Evolutionary conservation across 2,329 filamentous ascomycete species (phyloP).

Genomic region (Thelonectria discophora): DNA sequence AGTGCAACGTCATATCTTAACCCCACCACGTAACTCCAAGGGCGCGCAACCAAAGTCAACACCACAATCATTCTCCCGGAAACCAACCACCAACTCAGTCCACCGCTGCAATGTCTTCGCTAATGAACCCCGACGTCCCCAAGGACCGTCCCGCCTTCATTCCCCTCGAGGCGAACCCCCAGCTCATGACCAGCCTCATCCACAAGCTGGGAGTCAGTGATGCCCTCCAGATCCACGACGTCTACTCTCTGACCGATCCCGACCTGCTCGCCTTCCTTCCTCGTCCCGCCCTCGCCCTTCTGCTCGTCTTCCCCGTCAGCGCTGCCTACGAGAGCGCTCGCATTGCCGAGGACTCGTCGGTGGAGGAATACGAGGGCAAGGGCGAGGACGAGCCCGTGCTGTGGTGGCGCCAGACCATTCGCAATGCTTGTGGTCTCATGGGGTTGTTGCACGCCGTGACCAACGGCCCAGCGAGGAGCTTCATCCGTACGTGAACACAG

Average conservation of each 20-base stretch:
- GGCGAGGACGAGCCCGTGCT: constrained; percentile 79
- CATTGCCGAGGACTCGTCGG: constrained; percentile 73
- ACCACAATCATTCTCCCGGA: background rate
- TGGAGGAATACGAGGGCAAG: constrained; percentile 70
- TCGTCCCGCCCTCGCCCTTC: constrained; percentile 84
- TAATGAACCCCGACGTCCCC: constrained; percentile 52
- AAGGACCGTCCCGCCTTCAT: constrained; percentile 59
- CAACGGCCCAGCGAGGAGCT: constrained; percentile 75
- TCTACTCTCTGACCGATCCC: constrained; percentile 88
- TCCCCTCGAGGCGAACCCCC: constrained; percentile 78
- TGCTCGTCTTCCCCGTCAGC: constrained; percentile 91
- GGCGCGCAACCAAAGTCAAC: background rate
- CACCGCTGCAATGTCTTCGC: constrained; percentile 43
- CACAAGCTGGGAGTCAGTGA: constrained; percentile 84
- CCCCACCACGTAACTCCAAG: constrained; percentile 17
- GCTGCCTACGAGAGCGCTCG: constrained; percentile 81
- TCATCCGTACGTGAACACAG: constrained; percentile 62
- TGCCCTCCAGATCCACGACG: constrained; percentile 84
- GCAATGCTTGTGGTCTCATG: constrained; percentile 92
- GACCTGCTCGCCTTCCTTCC: constrained; percentile 87
- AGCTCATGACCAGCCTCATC: constrained; percentile 85
- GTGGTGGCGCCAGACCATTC: constrained; percentile 96
- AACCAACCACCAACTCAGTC: background rate
- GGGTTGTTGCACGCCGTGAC: constrained; percentile 82
- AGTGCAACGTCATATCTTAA: constrained; percentile 20